Evolutionary conservation across 805 yeast genomes (phyloP), one percentile per base, ranked within the genome.

Genomic region (Teunomyces stri): DNA sequence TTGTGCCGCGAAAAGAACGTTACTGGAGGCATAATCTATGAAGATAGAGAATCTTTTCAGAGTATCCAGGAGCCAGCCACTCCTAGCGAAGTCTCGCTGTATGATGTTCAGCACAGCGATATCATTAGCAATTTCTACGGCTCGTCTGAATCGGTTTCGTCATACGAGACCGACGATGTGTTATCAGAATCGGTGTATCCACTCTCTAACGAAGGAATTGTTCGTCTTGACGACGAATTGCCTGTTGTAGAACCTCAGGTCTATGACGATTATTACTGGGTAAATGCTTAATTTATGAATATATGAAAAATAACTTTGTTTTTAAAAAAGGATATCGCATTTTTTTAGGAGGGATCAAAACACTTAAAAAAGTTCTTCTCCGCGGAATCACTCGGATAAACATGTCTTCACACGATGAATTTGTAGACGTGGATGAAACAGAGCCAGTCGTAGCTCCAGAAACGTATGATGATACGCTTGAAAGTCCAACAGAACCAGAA

Each of bases 1-100:
- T 64, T 87, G 49, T 64, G 86, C 49, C 59, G 72, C 34, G 94
- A 86, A 38, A 71, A 79, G 50, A 85, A 80, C 20, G 79, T 87
- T 5, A 61, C 76, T 1, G 72, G 77, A 9, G 91, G 90, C 2
- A 64, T 74, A 20, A 81, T 85, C 15, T 63, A 66, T 52, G 69
- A 74, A n/a, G 66, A 57, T 36, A 56, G 52, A 7, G 57, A 51
- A 18, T 18, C 20, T 1, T 53, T 16, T 2, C 37, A 43, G 12
- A 25, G 36, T 18, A 18, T 18, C n/a, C 44, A 39, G 10, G 16
- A 25, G 15, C 25, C 35, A 7, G 31, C 39, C 9, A 31, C 34
- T 31, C 27, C 47, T 27, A 22, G 43, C n/a, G 21, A 36, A 12
- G 28, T 16, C 3, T 22, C 21, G 13, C 20, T 13, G 39, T 20